phyloP scores from a whole-genome alignment of 2,329 filamentous ascomycete genomes.

The Colletotrichum sp. region DNA sequence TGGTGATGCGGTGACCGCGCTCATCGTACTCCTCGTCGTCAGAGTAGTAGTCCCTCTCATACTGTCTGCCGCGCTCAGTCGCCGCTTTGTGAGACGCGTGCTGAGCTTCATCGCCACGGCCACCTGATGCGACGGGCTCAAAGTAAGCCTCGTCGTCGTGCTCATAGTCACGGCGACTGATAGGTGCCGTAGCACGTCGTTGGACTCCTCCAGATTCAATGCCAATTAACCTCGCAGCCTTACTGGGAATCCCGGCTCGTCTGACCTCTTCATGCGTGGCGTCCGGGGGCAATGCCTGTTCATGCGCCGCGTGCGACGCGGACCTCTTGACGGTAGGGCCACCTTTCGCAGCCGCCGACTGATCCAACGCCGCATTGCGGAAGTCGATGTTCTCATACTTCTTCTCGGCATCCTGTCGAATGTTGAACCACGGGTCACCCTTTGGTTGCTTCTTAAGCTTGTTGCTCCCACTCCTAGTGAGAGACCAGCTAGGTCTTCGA shows the following conservation, averaged over 20 bases:
- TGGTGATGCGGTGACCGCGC: constrained; percentile 39
- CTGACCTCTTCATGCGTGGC: constrained; percentile 18
- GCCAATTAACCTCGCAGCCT: constrained; percentile 22
- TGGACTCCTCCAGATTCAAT: constrained; percentile 13
- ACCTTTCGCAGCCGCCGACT: constrained; percentile 20
- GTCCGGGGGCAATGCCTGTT: constrained; percentile 37
- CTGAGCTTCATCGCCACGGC: background rate
- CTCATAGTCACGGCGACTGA: constrained; percentile 6
- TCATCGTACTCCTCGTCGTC: constrained; percentile 30
- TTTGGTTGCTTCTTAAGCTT: constrained; percentile 64
- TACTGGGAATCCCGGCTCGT: constrained; percentile 14
- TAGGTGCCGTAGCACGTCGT: constrained; percentile 19
- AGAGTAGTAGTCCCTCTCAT: constrained; percentile 27
- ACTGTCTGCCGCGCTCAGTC: background rate
- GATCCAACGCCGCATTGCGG: constrained; percentile 25
- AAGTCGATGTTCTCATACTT: constrained; percentile 32
- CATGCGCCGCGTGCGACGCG: constrained; percentile 25
- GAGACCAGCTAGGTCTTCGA: constrained; percentile 31
- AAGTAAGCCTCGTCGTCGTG: background rate
- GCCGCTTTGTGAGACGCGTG: background rate
- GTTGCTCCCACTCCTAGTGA: constrained; percentile 58
- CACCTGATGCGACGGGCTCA: background rate
- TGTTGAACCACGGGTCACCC: constrained; percentile 51
- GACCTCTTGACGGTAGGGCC: constrained; percentile 13
- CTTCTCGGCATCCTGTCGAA: constrained; percentile 47